Conservation (phyloP, 2,329 filamentous ascomycete species). For the Botrytis pseudocinerea region DNA sequence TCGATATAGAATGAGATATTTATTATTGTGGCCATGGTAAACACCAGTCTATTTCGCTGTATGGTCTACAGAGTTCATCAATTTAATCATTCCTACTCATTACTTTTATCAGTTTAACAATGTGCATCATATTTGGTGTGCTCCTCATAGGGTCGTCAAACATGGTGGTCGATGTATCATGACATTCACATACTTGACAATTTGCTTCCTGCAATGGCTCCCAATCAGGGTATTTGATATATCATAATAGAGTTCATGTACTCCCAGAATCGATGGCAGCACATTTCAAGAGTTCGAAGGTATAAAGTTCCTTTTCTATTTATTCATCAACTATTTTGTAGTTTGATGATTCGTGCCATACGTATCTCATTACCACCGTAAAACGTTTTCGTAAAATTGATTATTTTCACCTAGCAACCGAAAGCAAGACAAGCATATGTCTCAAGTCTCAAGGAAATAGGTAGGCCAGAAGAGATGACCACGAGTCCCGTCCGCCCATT, state of each 20-base stretch:
- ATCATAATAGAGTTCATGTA: neutral
- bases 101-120: neutral
- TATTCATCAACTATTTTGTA: conserved; percentile 18
- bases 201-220: neutral
- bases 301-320: conserved; percentile 20
- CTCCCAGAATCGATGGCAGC: neutral
- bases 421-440: conserved; percentile 2
- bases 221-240: neutral
- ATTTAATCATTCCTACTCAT: neutral
- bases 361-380: conserved; percentile 22
- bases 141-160: neutral
- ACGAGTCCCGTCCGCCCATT: conserved; percentile 20
- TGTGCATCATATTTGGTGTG: neutral
- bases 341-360: conserved; percentile 10
- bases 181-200: too few species aligned
- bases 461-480: conserved; percentile 23
- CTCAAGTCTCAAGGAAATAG: conserved; percentile 14
- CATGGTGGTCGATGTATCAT: neutral
- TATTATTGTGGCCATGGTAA: neutral
- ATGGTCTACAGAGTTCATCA: neutral
- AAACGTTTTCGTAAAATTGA: conserved; percentile 16
- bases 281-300: neutral
- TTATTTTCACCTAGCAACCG: conserved; percentile 14
- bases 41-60: neutral
- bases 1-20: neutral